Percentiles rank a stretch among this genome's conserved stretches.
Evolutionary conservation across 305 asterid species (phyloP).

Genomic region (Euphrasia arctica): DNA sequence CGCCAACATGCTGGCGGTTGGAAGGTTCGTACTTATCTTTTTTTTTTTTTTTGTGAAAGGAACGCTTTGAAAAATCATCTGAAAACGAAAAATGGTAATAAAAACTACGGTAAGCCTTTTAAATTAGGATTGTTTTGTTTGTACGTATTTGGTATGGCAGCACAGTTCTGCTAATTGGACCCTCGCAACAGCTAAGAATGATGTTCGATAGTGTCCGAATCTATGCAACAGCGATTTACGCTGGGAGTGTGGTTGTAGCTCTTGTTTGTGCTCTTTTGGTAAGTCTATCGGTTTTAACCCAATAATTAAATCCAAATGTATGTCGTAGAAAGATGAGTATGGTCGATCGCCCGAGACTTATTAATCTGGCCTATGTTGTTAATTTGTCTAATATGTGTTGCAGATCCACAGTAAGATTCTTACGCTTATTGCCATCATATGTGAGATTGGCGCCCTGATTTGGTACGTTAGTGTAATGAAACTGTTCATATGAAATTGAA

Average conservation of each 20-base stretch:
- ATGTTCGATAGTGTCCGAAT: conserved; percentile 80
- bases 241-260: conserved; percentile 71
- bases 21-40: conserved; percentile 47
- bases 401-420: conserved; percentile 94
- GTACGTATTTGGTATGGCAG: conserved; percentile 52
- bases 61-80: not conserved
- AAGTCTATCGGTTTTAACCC: conserved; percentile 30
- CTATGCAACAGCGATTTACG: conserved; percentile 70
- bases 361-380: too few species aligned
- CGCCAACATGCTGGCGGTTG: conserved; percentile 81
- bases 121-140: conserved; percentile 11
- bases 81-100: too few species aligned
- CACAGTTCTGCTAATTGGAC: conserved; percentile 89
- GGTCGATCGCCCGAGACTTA: not conserved
- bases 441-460: conserved; percentile 78
- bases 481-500: not conserved
- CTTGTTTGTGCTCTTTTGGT: conserved; percentile 91
- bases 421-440: conserved; percentile 71
- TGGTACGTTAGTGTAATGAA: conserved; percentile 52
- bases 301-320: not conserved
- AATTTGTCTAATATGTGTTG: conserved; percentile 28
- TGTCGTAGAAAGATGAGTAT: too few species aligned
- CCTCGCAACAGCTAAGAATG: conserved; percentile 70
- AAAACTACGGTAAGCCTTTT: not conserved
- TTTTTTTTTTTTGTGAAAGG: not conserved